These are phyloP conservation scores for Cyclospora cayetanensis DNA, from an alignment of 169 alveolate genomes.

Conservation along the genomic window DNA sequence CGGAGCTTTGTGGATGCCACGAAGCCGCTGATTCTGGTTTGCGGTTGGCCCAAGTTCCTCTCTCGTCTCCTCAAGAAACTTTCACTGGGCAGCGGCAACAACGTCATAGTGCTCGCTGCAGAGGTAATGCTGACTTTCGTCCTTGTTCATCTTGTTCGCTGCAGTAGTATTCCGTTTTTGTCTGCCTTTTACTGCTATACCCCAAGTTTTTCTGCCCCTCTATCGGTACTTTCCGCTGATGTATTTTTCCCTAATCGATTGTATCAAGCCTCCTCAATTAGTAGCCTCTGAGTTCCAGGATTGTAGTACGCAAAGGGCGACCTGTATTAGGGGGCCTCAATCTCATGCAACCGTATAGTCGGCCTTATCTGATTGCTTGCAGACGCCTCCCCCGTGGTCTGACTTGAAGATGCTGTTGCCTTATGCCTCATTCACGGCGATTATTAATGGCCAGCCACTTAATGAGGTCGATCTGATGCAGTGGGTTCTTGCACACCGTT, in stretches of 20 bases:
- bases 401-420: neutral
- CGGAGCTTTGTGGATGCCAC: neutral
- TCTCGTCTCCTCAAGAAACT: neutral
- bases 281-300: neutral
- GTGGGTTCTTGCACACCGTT: no score
- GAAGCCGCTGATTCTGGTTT: neutral
- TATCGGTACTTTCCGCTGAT: neutral
- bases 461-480: neutral
- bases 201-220: neutral
- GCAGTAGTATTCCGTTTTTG: neutral
- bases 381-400: slow-evolving; percentile 20
- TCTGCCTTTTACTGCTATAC: neutral
- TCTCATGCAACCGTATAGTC: no score
- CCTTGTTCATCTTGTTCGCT: neutral
- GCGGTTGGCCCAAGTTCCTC: slow-evolving; percentile 26
- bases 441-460: neutral
- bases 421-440: neutral
- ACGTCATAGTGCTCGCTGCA: slow-evolving; percentile 3
- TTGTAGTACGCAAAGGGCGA: no score
- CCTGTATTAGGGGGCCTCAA: no score
- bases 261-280: neutral
- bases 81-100: neutral
- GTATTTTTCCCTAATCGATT: neutral
- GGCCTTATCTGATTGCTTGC: no score
- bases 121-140: neutral